Percentiles rank a stretch among this genome's conserved stretches.
Conservation (phyloP, 78 protist genomes). For the Dictyostelium discoideum region dicty_2.7 NC_007091.3:1692501-1693000, state of each 20-base stretch:
- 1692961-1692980: neutral
- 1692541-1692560: slow-evolving; percentile 65
- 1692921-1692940: neutral
- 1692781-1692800: neutral
- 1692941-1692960: neutral
- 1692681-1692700: slow-evolving; percentile 69
- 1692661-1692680: slow-evolving; percentile 34
- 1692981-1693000: too few species aligned
- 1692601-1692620: neutral
- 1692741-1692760: slow-evolving; percentile 27
- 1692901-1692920: neutral
- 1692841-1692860: neutral
- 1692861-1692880: neutral
- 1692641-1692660: slow-evolving; percentile 29
- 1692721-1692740: slow-evolving; percentile 3
- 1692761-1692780: neutral
- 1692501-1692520: slow-evolving; percentile 47
- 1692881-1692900: neutral
- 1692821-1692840: neutral
- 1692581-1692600: slow-evolving; percentile 31
- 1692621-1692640: neutral
- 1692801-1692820: too few species aligned
- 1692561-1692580: slow-evolving; percentile 22
- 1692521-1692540: slow-evolving; percentile 70
- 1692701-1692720: slow-evolving; percentile 78